Evolutionary conservation across 2,329 filamentous ascomycete genomes (phyloP).

Genomic region (Westerdykella sp.): DNA sequence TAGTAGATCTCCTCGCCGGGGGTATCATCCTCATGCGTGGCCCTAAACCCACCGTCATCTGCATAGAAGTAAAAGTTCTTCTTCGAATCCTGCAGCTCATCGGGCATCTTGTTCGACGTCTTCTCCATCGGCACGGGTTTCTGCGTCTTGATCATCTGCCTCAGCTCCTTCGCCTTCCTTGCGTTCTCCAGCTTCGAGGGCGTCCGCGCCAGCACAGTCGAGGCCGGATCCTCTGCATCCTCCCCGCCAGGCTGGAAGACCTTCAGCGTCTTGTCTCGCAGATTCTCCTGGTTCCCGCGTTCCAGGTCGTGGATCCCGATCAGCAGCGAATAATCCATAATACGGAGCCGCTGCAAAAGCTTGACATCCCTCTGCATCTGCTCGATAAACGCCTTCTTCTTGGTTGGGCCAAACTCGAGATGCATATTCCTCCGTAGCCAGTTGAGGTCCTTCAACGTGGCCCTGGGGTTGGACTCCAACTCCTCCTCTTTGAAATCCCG

Average conservation of each 20-base stretch:
- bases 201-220: slow-evolving; percentile 72
- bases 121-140: slow-evolving; percentile 89
- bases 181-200: slow-evolving; percentile 90
- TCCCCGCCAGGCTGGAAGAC: slow-evolving; percentile 87
- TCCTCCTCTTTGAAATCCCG: slow-evolving; percentile 87
- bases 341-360: slow-evolving; percentile 78
- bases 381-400: slow-evolving; percentile 80
- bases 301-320: slow-evolving; percentile 90
- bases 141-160: slow-evolving; percentile 88
- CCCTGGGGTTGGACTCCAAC: slow-evolving; percentile 79
- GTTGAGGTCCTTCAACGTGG: slow-evolving; percentile 93
- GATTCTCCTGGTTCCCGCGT: slow-evolving; percentile 89
- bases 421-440: slow-evolving; percentile 83
- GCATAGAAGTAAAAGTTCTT: slow-evolving; percentile 81
- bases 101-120: slow-evolving; percentile 77
- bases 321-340: slow-evolving; percentile 98
- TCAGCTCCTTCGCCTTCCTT: slow-evolving; percentile 81
- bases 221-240: slow-evolving; percentile 44
- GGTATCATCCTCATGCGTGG: slow-evolving; percentile 82
- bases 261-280: slow-evolving; percentile 81
- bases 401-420: slow-evolving; percentile 80
- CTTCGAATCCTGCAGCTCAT: slow-evolving; percentile 63
- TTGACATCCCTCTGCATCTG: slow-evolving; percentile 85
- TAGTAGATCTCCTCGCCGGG: slow-evolving; percentile 94
- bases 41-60: slow-evolving; percentile 87